phyloP scores from a whole-genome alignment of 2,329 filamentous ascomycete genomes.

The Apiospora saccharicola region DNA sequence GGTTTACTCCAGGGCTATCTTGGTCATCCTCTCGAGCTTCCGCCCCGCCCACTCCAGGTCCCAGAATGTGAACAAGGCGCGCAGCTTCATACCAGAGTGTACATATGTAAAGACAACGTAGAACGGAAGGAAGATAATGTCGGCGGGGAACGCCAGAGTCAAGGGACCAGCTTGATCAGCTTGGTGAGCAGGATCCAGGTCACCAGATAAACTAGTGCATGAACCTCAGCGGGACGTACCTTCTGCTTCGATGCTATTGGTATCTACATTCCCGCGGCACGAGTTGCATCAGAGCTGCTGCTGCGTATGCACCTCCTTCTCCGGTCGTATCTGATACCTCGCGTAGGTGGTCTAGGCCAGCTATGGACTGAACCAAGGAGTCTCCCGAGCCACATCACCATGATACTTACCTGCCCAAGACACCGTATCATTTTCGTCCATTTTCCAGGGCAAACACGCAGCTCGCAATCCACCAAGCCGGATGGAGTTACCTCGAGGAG shows the following conservation, averaged over 20 bases:
- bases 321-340: not conserved
- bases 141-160: too few relatives aligned
- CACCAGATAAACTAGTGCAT: too few relatives aligned
- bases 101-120: too few relatives aligned
- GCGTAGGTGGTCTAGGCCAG: not conserved
- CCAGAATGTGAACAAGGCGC: too few relatives aligned
- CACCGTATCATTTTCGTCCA: not conserved
- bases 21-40: too few relatives aligned
- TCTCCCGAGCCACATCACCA: not conserved
- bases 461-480: not conserved
- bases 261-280: constrained; percentile 8
- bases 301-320: not conserved
- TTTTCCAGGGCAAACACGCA: not conserved
- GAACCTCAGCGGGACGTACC: not conserved
- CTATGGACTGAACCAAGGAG: not conserved
- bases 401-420: not conserved
- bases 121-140: too few relatives aligned
- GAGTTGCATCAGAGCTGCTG: not conserved
- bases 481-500: not conserved
- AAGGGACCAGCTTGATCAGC: not conserved
- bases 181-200: too few relatives aligned
- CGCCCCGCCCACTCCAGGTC: too few relatives aligned
- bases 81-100: too few relatives aligned
- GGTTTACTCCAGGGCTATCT: too few relatives aligned
- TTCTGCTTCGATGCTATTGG: constrained; percentile 1